Evolutionary conservation across 805 yeast species (phyloP).

Genomic region (Lipomyces spencermartinsiae): DNA sequence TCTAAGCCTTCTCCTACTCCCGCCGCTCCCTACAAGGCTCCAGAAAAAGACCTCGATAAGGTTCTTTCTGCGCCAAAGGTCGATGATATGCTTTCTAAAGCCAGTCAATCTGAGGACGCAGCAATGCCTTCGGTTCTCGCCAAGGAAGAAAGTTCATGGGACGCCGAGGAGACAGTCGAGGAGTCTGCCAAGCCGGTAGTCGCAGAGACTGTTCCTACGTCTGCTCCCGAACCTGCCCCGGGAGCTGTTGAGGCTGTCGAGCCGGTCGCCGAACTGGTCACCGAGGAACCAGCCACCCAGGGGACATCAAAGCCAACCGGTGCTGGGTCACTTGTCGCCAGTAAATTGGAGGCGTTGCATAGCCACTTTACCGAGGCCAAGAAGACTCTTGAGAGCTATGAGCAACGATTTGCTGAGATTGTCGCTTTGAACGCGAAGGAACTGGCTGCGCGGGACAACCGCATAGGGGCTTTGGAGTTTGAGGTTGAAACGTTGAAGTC

Average conservation of each 20-base stretch:
- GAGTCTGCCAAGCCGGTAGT: background rate
- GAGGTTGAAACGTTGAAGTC: conserved; percentile 34
- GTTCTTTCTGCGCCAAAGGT: conserved; percentile 58
- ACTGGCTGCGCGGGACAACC: conserved; percentile 37
- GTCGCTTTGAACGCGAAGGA: conserved; percentile 29
- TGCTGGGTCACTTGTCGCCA: conserved; percentile 18
- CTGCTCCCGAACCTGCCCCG: conserved; percentile 11
- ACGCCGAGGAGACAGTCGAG: conserved; percentile 44
- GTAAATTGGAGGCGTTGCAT: conserved; percentile 32
- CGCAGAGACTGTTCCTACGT: conserved; percentile 13
- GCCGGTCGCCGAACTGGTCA: conserved; percentile 26
- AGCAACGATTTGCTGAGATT: conserved; percentile 33
- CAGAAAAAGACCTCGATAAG: conserved; percentile 56
- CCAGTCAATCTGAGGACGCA: conserved; percentile 51
- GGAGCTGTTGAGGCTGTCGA: conserved; percentile 3
- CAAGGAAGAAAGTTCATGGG: conserved; percentile 47
- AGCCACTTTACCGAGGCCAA: conserved; percentile 17
- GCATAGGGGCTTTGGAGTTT: conserved; percentile 38
- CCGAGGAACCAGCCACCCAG: conserved; percentile 27
- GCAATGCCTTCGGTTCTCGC: conserved; percentile 37
- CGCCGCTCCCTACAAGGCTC: conserved; percentile 44
- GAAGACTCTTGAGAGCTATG: conserved; percentile 23
- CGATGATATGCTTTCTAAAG: conserved; percentile 56
- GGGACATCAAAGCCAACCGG: conserved; percentile 22
- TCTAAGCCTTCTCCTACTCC: conserved; percentile 42